A percentile compares a stretch with the other conserved stretches of the same genome.
phyloP scores from a whole-genome alignment of 2,329 filamentous ascomycete species.

The Aotearoamyces nothofagi region DNA sequence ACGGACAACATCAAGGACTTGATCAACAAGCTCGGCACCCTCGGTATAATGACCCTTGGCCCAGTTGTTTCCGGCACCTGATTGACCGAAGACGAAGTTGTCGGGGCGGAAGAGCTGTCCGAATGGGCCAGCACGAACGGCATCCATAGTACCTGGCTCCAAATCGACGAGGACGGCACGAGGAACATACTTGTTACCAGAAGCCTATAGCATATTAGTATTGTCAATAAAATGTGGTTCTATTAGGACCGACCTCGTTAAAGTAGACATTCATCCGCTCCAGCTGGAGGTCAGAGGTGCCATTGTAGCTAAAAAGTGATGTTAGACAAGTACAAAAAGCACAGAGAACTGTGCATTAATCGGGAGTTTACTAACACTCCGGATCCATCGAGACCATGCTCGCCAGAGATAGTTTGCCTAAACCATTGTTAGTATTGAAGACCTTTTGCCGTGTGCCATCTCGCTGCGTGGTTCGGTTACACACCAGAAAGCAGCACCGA shows the following conservation, averaged over 20 bases:
- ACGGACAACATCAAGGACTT: conserved; percentile 92
- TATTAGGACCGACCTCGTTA: conserved; percentile 51
- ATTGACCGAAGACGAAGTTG: conserved; percentile 99
- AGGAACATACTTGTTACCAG: conserved; percentile 97
- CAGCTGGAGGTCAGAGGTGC: conserved; percentile 94
- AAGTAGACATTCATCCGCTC: conserved; percentile 99
- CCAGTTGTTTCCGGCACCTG: conserved; percentile 99
- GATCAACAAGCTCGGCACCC: conserved; percentile 96
- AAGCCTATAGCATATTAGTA: conserved; percentile 46
- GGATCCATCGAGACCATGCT: conserved; percentile 94
- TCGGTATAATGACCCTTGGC: conserved; percentile 99
- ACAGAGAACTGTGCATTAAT: no score
- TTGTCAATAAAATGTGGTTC: conserved; percentile 6
- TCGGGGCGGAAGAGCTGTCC: conserved; percentile 98
- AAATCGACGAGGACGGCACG: conserved; percentile 98
- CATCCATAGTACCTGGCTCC: conserved; percentile 99
- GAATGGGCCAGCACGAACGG: conserved; percentile 94
- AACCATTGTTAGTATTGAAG: conserved; percentile 23
- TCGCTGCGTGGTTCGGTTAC: conserved; percentile 19
- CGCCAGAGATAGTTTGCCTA: conserved; percentile 71
- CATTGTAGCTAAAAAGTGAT: conserved; percentile 60
- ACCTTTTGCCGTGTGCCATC: conserved; percentile 3
- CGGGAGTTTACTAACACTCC: conserved; percentile 76
- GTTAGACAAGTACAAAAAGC: conserved; percentile 1
- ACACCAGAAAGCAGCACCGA: conserved; percentile 98